Evolutionary conservation across 2,329 filamentous ascomycete species (phyloP).

Genomic region (Neonectria sp.): DNA sequence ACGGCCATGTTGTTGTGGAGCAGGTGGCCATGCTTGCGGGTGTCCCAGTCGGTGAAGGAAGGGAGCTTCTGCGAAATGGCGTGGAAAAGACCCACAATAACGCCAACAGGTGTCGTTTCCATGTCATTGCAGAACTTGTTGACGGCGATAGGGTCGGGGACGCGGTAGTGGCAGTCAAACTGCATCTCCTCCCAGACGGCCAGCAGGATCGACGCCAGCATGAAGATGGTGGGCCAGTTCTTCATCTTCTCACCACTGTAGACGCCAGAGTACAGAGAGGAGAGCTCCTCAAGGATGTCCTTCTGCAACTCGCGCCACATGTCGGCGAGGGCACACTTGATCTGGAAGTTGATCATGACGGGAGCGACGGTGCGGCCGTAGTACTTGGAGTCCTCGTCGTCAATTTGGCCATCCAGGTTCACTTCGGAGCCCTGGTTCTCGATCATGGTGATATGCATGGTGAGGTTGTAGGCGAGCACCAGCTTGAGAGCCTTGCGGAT

Average conservation of each 20-base stretch:
- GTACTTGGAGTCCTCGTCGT: constrained; percentile 89
- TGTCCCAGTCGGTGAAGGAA: constrained; percentile 94
- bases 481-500: constrained; percentile 97
- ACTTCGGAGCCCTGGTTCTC: constrained; percentile 90
- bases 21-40: constrained; percentile 88
- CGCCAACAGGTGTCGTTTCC: constrained; percentile 95
- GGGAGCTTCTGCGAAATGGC: constrained; percentile 98
- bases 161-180: constrained; percentile 97
- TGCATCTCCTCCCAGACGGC: constrained; percentile 99
- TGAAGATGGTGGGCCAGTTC: constrained; percentile 99
- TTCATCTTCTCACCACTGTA: constrained; percentile 98
- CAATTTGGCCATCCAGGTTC: constrained; percentile 83
- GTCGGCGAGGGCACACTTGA: constrained; percentile 96
- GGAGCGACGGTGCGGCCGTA: constrained; percentile 92
- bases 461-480: constrained; percentile 95
- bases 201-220: constrained; percentile 92
- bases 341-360: constrained; percentile 99
- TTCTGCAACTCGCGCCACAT: constrained; percentile 99
- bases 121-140: constrained; percentile 97
- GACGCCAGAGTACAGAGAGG: constrained; percentile 93
- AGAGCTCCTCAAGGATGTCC: constrained; percentile 95
- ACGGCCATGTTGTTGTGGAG: constrained; percentile 93
- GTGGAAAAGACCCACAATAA: constrained; percentile 97
- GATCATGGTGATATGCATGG: constrained; percentile 93
- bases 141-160: constrained; percentile 86